Evolutionary conservation across 495 filamentous ascomycete genomes (phyloP).

Genomic region (Aspergillus saccharolyticus): DNA sequence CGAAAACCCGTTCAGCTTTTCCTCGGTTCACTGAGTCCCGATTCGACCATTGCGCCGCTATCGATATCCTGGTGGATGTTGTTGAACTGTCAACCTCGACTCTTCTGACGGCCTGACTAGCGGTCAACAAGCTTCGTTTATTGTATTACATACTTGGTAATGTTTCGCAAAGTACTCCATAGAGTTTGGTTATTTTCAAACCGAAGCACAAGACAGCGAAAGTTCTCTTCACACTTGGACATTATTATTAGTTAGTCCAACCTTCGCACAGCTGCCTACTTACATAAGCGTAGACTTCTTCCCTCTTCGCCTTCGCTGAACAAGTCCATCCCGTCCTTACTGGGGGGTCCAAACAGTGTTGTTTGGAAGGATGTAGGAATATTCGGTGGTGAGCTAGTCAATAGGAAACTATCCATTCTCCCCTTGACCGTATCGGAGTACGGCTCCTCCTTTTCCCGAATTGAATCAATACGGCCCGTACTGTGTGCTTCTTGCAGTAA

Average conservation of each 20-base stretch:
- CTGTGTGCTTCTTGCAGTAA: no score
- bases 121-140: neutral
- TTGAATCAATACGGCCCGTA: neutral
- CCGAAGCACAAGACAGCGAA: neutral
- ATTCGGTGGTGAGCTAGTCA: no score
- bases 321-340: no score
- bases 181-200: neutral
- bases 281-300: no score
- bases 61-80: neutral
- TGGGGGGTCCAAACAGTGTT: no score
- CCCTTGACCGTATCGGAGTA: neutral
- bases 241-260: neutral
- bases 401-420: no score
- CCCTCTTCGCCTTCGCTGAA: no score
- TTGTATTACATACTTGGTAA: no score
- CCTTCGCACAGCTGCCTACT: no score
- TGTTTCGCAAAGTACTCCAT: no score
- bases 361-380: no score
- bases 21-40: neutral
- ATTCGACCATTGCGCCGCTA: neutral
- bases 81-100: no score
- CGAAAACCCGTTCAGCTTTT: neutral
- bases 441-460: neutral
- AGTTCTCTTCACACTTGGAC: neutral
- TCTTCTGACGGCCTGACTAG: neutral